These are phyloP conservation scores for Marasmius tenuissimus DNA, from an alignment of 1,284 basidiomycete species.

Conservation along the genomic window DNA sequence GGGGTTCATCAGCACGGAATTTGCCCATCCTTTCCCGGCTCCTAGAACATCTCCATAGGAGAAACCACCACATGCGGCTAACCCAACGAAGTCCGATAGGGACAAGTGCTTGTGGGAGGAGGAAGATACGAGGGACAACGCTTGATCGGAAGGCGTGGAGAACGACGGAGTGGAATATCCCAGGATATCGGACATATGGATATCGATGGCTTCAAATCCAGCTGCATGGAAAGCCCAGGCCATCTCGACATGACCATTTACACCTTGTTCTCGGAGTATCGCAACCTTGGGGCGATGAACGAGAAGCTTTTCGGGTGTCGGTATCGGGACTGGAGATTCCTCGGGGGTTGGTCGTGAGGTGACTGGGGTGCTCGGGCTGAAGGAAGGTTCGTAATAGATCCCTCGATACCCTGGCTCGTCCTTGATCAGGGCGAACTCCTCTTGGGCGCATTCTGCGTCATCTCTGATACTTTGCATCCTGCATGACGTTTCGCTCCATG, in stretches of 20 bases:
- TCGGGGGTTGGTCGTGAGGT: constrained; percentile 34
- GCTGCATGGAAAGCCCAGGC: constrained; percentile 94
- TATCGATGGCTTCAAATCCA: constrained; percentile 93
- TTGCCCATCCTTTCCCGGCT: constrained; percentile 97
- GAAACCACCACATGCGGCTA: constrained; percentile 97
- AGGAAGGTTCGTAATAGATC: constrained; percentile 79
- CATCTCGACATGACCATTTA: constrained; percentile 99
- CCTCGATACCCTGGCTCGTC: constrained; percentile 61
- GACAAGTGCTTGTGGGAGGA: not conserved
- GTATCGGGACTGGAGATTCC: constrained; percentile 15
- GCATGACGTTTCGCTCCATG: constrained; percentile 95
- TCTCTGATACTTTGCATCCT: constrained; percentile 91
- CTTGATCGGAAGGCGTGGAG: constrained; percentile 63
- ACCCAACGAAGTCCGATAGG: constrained; percentile 40
- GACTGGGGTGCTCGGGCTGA: constrained; percentile 29
- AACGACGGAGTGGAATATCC: constrained; percentile 53
- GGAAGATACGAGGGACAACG: not conserved
- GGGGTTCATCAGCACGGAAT: constrained; percentile 85
- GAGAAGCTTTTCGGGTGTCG: constrained; percentile 19
- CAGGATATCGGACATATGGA: constrained; percentile 98
- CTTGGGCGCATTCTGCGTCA: constrained; percentile 73
- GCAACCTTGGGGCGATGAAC: constrained; percentile 83
- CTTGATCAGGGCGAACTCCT: constrained; percentile 82
- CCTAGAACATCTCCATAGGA: constrained; percentile 98
- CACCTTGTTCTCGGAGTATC: constrained; percentile 96